Base-by-base conservation (phyloP, 2,329 filamentous ascomycete species). In the Simplicillium aogashimaense region DNA sequence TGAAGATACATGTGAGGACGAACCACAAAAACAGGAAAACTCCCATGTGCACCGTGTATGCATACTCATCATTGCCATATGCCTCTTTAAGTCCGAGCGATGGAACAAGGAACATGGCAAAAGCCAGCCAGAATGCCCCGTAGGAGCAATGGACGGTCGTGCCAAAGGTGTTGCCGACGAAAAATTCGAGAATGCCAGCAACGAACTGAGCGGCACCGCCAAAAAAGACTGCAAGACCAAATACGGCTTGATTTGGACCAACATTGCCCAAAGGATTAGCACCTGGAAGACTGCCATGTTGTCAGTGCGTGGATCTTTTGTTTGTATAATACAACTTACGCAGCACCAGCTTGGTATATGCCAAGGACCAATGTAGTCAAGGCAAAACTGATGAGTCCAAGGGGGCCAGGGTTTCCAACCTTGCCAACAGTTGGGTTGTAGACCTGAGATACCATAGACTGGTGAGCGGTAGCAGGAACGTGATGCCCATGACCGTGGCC, bases 141-240 rank as follows among this genome's bases (percentile, higher is more conserved):
- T 78, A 80, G 3, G 71, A 76, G 33, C 70, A 72, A 43, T 78
- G 72, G 8, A 76, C 71, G 7, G 74, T 78, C 25, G 72, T 73
- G 64, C 74, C 76, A 39, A 78, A 78, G 10, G 74, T 78, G 60
- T 78, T 79, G n/a, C 75, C 75, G 9, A 75, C 64, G 11, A 56
- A 55, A 43, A 67, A 67, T 47, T 67, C 57, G 57, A 67, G 63
- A 18, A 84, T 81, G 52, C 80, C 80, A 36, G 78, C 77, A 38
- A 82, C 61, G 53, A 83, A 62, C 56, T 84, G 80, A n/a, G 82
- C 70, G 7, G 81, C 63, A 43, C 80, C 80, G 55, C 80, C 80
- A 55, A 83, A 82, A 39, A 61, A 61, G 38, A 61, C 50, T 18
- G 57, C 58, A 18, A 61, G 41, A 6, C 59, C 59, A 28, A 62